Conservation (phyloP, 306 rosid genomes). For the Sphenostylis stenocarpa region DNA sequence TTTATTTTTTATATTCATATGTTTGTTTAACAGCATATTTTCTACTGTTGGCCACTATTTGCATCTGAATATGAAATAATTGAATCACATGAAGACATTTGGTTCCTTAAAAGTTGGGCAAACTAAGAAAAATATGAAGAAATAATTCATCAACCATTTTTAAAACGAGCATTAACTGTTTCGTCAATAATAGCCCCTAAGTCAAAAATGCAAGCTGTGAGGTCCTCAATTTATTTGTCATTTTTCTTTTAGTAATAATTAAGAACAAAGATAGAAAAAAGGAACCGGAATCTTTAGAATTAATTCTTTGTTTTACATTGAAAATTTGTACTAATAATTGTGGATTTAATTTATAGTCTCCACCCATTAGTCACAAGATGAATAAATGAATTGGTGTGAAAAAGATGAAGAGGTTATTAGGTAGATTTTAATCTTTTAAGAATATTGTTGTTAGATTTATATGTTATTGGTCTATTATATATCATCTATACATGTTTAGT, state of each 20-base stretch:
- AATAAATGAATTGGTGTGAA: neutral
- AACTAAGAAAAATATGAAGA: neutral
- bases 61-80: neutral
- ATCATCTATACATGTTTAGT: no score
- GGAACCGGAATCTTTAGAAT: neutral
- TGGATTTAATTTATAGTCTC: neutral
- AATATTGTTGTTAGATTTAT: no score
- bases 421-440: no score
- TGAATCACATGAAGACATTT: neutral
- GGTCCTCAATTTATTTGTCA: neutral
- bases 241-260: no score
- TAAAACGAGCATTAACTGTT: neutral
- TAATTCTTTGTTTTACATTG: neutral
- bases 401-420: neutral
- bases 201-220: neutral
- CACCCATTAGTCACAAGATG: neutral
- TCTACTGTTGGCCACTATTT: no score
- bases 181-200: neutral
- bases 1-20: no score
- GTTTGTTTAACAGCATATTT: no score
- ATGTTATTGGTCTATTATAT: no score
- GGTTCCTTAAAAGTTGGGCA: neutral
- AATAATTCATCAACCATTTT: neutral
- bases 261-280: neutral
- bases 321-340: neutral